Conservation (phyloP, 2,329 filamentous ascomycete species). For the Trichoderma brevicompactum region DNA sequence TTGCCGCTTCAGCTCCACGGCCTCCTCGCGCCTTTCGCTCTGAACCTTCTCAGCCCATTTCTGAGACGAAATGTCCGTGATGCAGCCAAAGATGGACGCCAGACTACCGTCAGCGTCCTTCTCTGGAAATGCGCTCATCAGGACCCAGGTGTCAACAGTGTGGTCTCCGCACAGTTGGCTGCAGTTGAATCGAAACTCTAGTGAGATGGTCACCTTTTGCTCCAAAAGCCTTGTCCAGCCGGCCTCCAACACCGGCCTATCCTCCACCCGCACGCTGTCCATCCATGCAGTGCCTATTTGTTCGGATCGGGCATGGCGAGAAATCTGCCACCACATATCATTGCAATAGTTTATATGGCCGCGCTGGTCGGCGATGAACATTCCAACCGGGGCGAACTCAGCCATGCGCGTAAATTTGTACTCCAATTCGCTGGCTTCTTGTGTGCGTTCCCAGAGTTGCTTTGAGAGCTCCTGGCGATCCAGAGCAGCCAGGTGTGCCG, state of each 20-base stretch:
- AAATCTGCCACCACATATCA: conserved; percentile 76
- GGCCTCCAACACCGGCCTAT: conserved; percentile 60
- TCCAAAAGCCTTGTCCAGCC: conserved; percentile 67
- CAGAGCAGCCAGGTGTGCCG: conserved; percentile 73
- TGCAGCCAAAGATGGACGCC: conserved; percentile 77
- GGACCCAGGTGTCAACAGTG: conserved; percentile 71
- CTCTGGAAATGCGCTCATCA: conserved; percentile 78
- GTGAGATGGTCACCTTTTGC: conserved; percentile 66
- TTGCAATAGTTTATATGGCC: conserved; percentile 81
- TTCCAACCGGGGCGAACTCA: conserved; percentile 80
- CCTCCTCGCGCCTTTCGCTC: conserved; percentile 76
- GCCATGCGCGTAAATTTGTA: conserved; percentile 83
- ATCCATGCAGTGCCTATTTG: conserved; percentile 70
- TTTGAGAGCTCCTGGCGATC: conserved; percentile 78
- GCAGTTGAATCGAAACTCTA: conserved; percentile 76
- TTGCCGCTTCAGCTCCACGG: conserved; percentile 76
- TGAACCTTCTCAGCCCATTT: conserved; percentile 85
- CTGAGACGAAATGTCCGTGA: conserved; percentile 84
- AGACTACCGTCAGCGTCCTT: conserved; percentile 65
- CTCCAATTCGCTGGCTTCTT: conserved; percentile 69
- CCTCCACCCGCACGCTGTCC: conserved; percentile 70
- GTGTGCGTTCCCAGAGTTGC: conserved; percentile 68
- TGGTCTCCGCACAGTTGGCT: conserved; percentile 64
- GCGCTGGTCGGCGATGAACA: conserved; percentile 77
- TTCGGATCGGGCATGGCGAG: conserved; percentile 64